Conservation (phyloP, 495 filamentous ascomycete genomes). For the Oidiodendron maius region DNA sequence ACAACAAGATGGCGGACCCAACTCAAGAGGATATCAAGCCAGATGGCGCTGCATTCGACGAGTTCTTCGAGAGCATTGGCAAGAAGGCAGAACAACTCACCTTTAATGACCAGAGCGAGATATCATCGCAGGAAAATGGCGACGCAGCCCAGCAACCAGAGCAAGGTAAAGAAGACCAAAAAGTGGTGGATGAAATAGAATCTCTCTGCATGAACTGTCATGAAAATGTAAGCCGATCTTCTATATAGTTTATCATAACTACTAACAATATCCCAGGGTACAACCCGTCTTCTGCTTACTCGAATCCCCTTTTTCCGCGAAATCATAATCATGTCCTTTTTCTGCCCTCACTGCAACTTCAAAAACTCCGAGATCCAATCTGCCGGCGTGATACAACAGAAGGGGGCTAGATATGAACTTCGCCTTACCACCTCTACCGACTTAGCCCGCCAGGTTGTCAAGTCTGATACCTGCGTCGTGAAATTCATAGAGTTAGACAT, state of each 20-base stretch:
- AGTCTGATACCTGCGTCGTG: constrained; percentile 78
- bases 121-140: background rate
- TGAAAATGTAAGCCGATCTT: constrained; percentile 55
- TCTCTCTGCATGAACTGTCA: constrained; percentile 83
- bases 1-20: constrained; percentile 19
- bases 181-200: constrained; percentile 62
- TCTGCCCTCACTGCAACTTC: constrained; percentile 81
- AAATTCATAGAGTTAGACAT: constrained; percentile 81
- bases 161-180: constrained; percentile 29
- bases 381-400: constrained; percentile 84
- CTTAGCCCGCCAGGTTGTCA: constrained; percentile 80
- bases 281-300: constrained; percentile 78
- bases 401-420: constrained; percentile 73
- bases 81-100: constrained; percentile 42
- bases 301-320: constrained; percentile 95
- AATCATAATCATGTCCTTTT: constrained; percentile 94
- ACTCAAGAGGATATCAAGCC: constrained; percentile 16
- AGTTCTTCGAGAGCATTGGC: constrained; percentile 49
- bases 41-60: constrained; percentile 24
- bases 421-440: constrained; percentile 63
- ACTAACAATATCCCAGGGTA: constrained; percentile 48
- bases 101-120: constrained; percentile 8
- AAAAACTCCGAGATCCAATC: constrained; percentile 88
- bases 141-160: background rate
- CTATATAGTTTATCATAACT: constrained; percentile 3